phyloP scores from a whole-genome alignment of 345 rosid genomes.

The Pugionium dolabratum region DNA sequence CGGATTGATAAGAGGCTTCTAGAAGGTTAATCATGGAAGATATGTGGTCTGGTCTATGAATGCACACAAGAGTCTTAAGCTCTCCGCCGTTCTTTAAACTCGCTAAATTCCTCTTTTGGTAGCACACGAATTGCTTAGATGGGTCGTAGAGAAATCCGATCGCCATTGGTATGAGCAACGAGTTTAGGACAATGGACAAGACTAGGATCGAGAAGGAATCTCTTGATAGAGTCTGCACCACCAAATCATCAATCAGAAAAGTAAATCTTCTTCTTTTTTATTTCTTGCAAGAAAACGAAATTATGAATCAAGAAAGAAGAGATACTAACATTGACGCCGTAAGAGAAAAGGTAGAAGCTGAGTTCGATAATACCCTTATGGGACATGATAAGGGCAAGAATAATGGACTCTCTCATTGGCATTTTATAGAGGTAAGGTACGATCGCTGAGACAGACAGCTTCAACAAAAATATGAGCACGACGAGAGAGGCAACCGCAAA shows the following conservation, averaged over 20 bases:
- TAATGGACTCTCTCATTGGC: conserved; percentile 36
- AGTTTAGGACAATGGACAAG: conserved; percentile 33
- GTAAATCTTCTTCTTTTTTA: not conserved
- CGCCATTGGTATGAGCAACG: conserved; percentile 28
- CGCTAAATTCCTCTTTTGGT: conserved; percentile 48
- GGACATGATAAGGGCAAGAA: conserved; percentile 36
- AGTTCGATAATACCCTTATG: conserved; percentile 42
- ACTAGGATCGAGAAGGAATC: conserved; percentile 22
- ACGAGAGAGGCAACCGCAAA: conserved; percentile 32
- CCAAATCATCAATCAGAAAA: not conserved
- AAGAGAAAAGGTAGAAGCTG: conserved; percentile 32
- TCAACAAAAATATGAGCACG: conserved; percentile 35
- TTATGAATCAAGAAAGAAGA: not conserved
- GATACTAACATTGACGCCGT: not conserved
- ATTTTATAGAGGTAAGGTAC: conserved; percentile 35
- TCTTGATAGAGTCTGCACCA: not conserved
- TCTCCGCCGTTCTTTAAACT: conserved; percentile 36
- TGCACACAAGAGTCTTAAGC: conserved; percentile 53
- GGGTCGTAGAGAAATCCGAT: conserved; percentile 43
- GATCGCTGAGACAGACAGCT: conserved; percentile 19
- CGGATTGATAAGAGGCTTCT: conserved; percentile 36
- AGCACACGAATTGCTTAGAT: conserved; percentile 51
- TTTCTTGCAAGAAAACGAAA: not conserved
- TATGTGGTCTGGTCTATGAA: conserved; percentile 53
- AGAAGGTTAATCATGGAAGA: conserved; percentile 43